A percentile compares a stretch with the other conserved stretches of the same genome.
These are phyloP conservation scores for Trifolium subterraneum DNA, from an alignment of 306 rosid species.

Conservation along the genomic window DNA sequence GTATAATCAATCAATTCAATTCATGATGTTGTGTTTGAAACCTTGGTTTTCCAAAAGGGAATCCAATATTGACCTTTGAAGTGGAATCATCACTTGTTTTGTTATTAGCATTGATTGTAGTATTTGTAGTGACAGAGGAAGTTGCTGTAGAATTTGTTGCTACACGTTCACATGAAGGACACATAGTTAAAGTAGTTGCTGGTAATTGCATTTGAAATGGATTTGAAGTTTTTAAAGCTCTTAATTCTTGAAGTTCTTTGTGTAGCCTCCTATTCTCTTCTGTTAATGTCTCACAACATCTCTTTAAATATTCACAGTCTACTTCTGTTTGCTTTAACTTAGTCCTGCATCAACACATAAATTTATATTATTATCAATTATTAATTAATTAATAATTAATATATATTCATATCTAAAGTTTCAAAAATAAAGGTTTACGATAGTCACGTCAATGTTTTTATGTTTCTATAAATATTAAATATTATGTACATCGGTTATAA, in stretches of 20 bases:
- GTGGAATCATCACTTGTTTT: constrained; percentile 29
- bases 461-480: too few relatives aligned
- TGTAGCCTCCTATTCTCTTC: constrained; percentile 76
- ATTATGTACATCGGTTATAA: too few relatives aligned
- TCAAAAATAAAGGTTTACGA: not conserved
- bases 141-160: constrained; percentile 53
- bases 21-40: constrained; percentile 55
- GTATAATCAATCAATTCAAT: constrained; percentile 5
- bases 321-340: constrained; percentile 81
- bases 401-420: not conserved
- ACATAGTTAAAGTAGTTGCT: constrained; percentile 82
- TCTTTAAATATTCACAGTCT: constrained; percentile 73
- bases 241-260: constrained; percentile 78
- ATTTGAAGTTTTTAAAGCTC: constrained; percentile 72
- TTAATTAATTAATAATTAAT: too few relatives aligned
- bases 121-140: constrained; percentile 30
- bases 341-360: constrained; percentile 49
- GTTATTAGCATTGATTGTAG: not conserved
- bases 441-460: too few relatives aligned
- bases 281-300: constrained; percentile 73
- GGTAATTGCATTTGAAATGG: constrained; percentile 80
- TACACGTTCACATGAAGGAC: constrained; percentile 79
- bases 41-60: constrained; percentile 56
- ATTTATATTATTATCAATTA: not conserved
- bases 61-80: constrained; percentile 42